Conservation (phyloP, 1,284 basidiomycete genomes). For the Cryptococcus wingfieldii region DNA sequence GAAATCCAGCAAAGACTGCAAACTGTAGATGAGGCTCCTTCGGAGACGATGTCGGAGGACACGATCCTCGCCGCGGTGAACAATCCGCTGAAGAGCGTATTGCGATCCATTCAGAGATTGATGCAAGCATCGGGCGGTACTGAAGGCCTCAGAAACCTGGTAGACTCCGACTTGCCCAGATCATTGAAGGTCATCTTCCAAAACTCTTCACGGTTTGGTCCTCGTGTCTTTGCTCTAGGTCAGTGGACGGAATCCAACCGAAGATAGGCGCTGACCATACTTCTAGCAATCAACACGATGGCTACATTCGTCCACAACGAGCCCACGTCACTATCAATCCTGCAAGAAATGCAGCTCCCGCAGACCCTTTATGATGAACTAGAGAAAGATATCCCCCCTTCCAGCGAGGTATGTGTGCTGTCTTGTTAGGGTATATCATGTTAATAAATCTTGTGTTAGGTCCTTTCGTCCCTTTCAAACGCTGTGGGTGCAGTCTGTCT, state of each 20-base stretch:
- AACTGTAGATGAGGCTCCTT: not conserved
- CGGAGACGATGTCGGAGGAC: conserved; percentile 18
- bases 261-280: conserved; percentile 3
- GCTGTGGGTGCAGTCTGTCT: conserved; percentile 96
- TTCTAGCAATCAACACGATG: conserved; percentile 88
- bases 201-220: conserved; percentile 76
- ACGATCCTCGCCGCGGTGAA: conserved; percentile 27
- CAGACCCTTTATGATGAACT: conserved; percentile 83
- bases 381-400: conserved; percentile 76
- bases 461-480: conserved; percentile 87
- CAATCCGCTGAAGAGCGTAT: conserved; percentile 69
- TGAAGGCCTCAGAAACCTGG: conserved; percentile 89
- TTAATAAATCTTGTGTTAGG: conserved; percentile 50
- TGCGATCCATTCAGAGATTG: conserved; percentile 91
- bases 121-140: conserved; percentile 92
- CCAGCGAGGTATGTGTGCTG: conserved; percentile 65
- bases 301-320: conserved; percentile 98
- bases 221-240: conserved; percentile 79
- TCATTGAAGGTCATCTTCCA: conserved; percentile 87
- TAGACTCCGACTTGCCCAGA: conserved; percentile 81
- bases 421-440: not conserved
- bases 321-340: conserved; percentile 84
- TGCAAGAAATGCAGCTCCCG: conserved; percentile 89
- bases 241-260: conserved; percentile 17
- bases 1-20: conserved; percentile 20